Evolutionary conservation across 331 rosid species (phyloP), one percentile per base, ranked within the genome.

Genomic region (Arachis monticola): DNA sequence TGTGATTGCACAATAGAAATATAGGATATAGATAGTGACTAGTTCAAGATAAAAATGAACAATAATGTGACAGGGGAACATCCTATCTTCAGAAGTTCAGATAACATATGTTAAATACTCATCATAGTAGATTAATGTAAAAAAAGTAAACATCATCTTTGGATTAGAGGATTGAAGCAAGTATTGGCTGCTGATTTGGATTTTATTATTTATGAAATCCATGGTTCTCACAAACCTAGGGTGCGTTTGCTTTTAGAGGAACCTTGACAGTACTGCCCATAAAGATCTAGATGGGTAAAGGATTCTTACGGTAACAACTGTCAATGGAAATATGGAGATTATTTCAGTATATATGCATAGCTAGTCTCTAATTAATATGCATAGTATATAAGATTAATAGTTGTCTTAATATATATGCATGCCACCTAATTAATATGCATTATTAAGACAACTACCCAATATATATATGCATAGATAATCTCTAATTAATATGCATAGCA

Each of bases 1-100:
- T 69, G 67, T 70, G 56, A 45, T 73, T 40, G 46, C 73, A 55
- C 30, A 45, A 57, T 14, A 72, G 55, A 75, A 63, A 60, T 3
- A 58, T 10, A 63, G 46, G 56, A 40, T 47, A 56, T 41, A 53
- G 57, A 71, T 30, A 59, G 56, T 57, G 70, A 44, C 5, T 22
- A 56, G 51, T n/a, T 65, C 67, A 31, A 48, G 70, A 31, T 13
- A 74, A 62, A 81, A 56, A 7, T 7, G 56, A 73, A 59, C 14
- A 45, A 6, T 27, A 52, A 48, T 27, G 2, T 46, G 22, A 27
- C 30, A 64, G 66, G 64, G 69, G 73, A 71, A 47, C n/a, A 80
- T 53, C 48, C 10, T 55, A 22, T 45, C 13, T 70, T 69, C 47
- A 53, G n/a, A 69, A 56, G 64, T 75, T 64, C 40, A 35, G 40